A percentile compares a stretch with the other conserved stretches of the same genome.
Evolutionary conservation across 805 yeast genomes (phyloP).

Genomic region (Saturnispora hagleri): DNA sequence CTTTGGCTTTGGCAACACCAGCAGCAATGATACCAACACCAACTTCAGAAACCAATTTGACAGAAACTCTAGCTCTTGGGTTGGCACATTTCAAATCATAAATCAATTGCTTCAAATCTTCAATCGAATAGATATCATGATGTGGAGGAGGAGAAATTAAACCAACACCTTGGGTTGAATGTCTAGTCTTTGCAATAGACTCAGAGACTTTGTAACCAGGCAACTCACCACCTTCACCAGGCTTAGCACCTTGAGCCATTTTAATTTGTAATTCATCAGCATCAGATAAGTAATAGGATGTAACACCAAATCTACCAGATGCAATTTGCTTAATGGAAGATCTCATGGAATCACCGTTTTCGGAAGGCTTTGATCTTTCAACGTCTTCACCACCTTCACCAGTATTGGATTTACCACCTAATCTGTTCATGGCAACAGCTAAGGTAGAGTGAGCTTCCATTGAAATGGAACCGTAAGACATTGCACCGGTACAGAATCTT

Average conservation of each 20-base stretch:
- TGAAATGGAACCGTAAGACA: slow-evolving; percentile 98
- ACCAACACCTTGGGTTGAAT: slow-evolving; percentile 95
- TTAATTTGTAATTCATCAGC: slow-evolving; percentile 97
- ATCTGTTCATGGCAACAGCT: slow-evolving; percentile 96
- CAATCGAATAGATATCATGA: slow-evolving; percentile 96
- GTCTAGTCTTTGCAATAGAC: slow-evolving; percentile 88
- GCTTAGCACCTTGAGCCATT: slow-evolving; percentile 99
- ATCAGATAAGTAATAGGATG: slow-evolving; percentile 87
- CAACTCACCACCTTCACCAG: slow-evolving; percentile 99
- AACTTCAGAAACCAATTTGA: slow-evolving; percentile 92
- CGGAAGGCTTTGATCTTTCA: slow-evolving; percentile 70
- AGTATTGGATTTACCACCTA: slow-evolving; percentile 95
- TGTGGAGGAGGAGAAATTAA: slow-evolving; percentile 98
- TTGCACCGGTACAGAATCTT: slow-evolving; percentile 97
- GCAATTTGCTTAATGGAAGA: slow-evolving; percentile 98
- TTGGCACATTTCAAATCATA: slow-evolving; percentile 95
- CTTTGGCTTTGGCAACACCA: slow-evolving; percentile 98
- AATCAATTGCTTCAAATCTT: slow-evolving; percentile 92
- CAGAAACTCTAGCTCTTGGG: slow-evolving; percentile 95
- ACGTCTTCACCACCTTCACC: slow-evolving; percentile 99
- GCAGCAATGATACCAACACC: slow-evolving; percentile 99
- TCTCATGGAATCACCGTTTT: slow-evolving; percentile 95
- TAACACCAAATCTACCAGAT: slow-evolving; percentile 96
- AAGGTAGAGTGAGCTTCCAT: slow-evolving; percentile 97
- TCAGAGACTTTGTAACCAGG: slow-evolving; percentile 89